Conservation (phyloP, 192 early-diverging fungal species). For the Geosiphon pyriformis region DNA sequence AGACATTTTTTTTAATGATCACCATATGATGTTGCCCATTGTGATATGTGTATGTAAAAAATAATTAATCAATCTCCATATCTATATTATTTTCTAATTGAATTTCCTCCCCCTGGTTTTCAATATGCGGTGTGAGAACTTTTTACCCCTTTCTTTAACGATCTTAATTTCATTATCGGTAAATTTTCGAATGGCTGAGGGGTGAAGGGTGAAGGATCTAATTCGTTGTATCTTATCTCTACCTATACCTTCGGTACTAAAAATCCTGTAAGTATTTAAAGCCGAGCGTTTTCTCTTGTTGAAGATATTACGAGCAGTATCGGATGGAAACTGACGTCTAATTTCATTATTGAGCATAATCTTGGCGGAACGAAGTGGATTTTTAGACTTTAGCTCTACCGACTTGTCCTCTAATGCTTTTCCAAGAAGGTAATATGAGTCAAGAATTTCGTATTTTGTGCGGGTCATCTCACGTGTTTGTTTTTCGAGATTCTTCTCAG, state of each 20-base stretch:
- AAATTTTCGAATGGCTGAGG: neutral
- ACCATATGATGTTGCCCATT: too few relatives aligned
- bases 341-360: constrained; percentile 2
- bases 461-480: neutral
- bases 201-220: neutral
- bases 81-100: too few relatives aligned
- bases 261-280: neutral
- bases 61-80: too few relatives aligned
- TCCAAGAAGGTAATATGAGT: neutral
- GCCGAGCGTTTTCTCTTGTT: neutral
- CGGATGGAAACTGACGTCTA: neutral
- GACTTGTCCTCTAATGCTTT: constrained; percentile 2
- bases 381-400: neutral
- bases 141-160: too few relatives aligned
- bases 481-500: neutral
- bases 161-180: neutral
- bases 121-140: too few relatives aligned
- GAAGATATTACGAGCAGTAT: neutral
- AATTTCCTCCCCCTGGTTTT: too few relatives aligned
- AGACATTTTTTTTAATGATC: too few relatives aligned
- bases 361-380: neutral
- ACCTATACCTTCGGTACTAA: neutral
- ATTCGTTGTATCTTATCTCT: neutral
- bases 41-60: too few relatives aligned
- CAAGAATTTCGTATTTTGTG: constrained; percentile 9